Percentiles rank a stretch among this genome's conserved stretches.
Conservation (phyloP, 257 asterid species). For the Forsythia suspensa region DNA sequence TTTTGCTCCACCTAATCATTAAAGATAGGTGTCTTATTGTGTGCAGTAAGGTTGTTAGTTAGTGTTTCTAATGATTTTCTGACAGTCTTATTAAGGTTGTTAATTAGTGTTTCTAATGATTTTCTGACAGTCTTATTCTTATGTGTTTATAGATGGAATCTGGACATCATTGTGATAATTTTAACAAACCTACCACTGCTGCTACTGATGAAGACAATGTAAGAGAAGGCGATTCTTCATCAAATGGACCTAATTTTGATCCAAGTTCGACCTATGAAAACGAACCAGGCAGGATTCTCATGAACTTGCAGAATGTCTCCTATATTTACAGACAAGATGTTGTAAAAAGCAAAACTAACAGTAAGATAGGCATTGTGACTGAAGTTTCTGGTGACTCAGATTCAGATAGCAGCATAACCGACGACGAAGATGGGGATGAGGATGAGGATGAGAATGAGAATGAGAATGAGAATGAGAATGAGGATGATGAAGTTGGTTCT, state of each 20-base stretch:
- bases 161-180: conserved; percentile 39
- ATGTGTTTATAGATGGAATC: conserved; percentile 63
- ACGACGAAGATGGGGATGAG: conserved; percentile 70
- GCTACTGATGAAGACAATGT: conserved; percentile 25
- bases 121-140: conserved; percentile 16
- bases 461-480: conserved; percentile 44
- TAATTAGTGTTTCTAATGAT: neutral
- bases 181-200: conserved; percentile 30
- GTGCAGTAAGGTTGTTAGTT: neutral
- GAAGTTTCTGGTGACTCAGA: conserved; percentile 97
- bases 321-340: conserved; percentile 91
- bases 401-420: conserved; percentile 75
- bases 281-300: conserved; percentile 57
- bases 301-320: conserved; percentile 52
- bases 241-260: conserved; percentile 30
- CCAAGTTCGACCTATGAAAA: conserved; percentile 34
- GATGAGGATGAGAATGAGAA: conserved; percentile 39
- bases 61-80: neutral
- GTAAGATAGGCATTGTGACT: conserved; percentile 75
- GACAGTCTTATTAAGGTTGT: neutral
- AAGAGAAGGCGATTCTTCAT: conserved; percentile 34
- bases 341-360: conserved; percentile 52
- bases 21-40: neutral
- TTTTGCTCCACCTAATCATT: neutral
- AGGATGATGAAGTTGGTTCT: conserved; percentile 36